Base-by-base conservation (phyloP, 2,329 filamentous ascomycete species). In the Chlorencoelia australis region DNA sequence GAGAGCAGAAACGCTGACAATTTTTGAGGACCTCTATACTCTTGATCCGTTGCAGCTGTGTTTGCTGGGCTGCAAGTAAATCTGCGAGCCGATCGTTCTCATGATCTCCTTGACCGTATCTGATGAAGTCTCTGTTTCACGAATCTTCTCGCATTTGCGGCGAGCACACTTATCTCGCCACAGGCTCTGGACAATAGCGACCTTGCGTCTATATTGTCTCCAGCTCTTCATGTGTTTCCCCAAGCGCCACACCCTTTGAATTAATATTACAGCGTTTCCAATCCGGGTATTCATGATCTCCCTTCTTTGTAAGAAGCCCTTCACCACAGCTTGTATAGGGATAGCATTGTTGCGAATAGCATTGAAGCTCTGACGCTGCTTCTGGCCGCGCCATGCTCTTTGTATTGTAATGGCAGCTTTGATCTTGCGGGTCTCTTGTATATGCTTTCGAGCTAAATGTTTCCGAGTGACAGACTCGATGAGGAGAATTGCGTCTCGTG, bases 401-500 rank as follows among this genome's bases (percentile, higher is more conserved):
- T 98, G 91, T 48, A 98, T 96, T 11, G 84, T 89, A 14, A 86
- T 95, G 29, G 88, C 91, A 40, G 88, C 86, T 63, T 81, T 88
- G 65, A 83, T 68, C 26, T 77, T 85, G 42, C 89, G 81, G 42
- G 85, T 73, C 55, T 94, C 81, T 55, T 91, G 79, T 18, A 84
- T 85, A 45, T 69, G 73, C 52, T 76, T 79, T 46, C 91, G 74
- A 30, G 89, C 83, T 54, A 85, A 68, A 60, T 80, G 81, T 22
- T 82, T 89, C 53, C 91, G 73, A 44, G 78, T 72, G 39, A 80
- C 69, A 30, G 89, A 74, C 62, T 98, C 91, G 45, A 88, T 79
- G 29, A 70, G 67, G 44, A 94, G 69, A 47, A 98, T 80, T 14
- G 87, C 78, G 39, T 82, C 73, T 33, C 89, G 78, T 36, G 87